A percentile compares a stretch with the other conserved stretches of the same genome.
These are phyloP conservation scores for Tetrastigma voinierianum DNA, from an alignment of 164 flowering plant species.

Conservation along the genomic window DNA sequence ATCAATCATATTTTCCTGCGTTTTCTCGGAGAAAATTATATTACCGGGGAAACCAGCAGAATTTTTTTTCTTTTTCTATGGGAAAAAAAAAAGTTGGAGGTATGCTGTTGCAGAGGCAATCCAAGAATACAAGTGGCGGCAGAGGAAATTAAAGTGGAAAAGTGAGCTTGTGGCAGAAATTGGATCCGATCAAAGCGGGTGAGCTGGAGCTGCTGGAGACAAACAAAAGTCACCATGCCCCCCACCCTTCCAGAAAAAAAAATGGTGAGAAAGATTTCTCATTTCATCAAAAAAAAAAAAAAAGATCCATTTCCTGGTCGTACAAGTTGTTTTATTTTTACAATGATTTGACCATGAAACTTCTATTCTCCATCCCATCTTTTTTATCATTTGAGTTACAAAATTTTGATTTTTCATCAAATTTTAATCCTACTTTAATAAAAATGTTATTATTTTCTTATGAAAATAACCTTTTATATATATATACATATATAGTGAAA, in stretches of 20 bases:
- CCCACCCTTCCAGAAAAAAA: neutral
- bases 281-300: neutral
- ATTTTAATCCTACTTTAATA: too few species aligned
- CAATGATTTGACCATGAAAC: too few species aligned
- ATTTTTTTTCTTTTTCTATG: neutral
- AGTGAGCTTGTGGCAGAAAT: constrained; percentile 19
- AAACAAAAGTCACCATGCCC: constrained; percentile 8
- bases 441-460: too few species aligned
- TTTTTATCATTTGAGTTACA: too few species aligned
- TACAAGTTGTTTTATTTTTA: too few species aligned
- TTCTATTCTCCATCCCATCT: too few species aligned
- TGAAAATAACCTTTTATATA: too few species aligned
- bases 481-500: too few species aligned
- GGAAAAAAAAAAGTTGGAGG: too few species aligned
- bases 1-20: constrained; percentile 2
- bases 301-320: neutral
- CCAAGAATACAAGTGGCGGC: constrained; percentile 4
- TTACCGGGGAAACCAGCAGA: neutral
- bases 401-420: too few species aligned
- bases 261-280: too few species aligned
- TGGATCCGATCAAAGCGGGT: constrained; percentile 63
- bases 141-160: constrained; percentile 12
- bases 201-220: constrained; percentile 30
- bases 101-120: too few species aligned
- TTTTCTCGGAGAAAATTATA: neutral